A percentile compares a stretch with the other conserved stretches of the same genome.
phyloP scores from a whole-genome alignment of 345 rosid species.

The Lenwebbia sp. region DNA sequence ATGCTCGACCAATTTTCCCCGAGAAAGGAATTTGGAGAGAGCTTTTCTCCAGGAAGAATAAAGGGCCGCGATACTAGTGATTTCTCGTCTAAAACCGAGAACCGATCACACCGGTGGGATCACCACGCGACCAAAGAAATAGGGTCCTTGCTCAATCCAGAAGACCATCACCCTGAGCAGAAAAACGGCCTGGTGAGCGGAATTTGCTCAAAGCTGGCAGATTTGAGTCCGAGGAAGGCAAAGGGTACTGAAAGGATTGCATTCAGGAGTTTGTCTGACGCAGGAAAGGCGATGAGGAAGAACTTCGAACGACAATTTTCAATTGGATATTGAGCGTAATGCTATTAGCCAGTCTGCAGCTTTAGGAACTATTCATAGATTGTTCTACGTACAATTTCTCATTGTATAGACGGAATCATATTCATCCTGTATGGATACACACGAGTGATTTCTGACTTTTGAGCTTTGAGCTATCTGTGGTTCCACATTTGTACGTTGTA shows the following conservation, averaged over 20 bases:
- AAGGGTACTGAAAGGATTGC: background rate
- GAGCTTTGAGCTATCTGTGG: background rate
- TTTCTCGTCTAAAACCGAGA: background rate
- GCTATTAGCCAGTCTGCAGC: background rate
- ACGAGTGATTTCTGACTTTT: background rate
- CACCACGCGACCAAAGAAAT: background rate
- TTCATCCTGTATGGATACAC: background rate
- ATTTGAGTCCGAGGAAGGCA: conserved; percentile 3
- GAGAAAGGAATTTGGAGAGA: background rate
- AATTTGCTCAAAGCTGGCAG: conserved; percentile 18
- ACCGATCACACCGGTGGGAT: background rate
- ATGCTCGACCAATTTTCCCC: background rate
- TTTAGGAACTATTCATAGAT: background rate
- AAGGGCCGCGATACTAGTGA: background rate
- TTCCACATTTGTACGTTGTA: background rate
- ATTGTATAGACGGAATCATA: background rate
- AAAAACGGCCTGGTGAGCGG: conserved; percentile 8
- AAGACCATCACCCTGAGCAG: background rate
- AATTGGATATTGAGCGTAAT: conserved; percentile 3
- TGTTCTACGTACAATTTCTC: background rate
- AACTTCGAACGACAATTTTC: conserved; percentile 21
- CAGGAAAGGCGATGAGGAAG: conserved; percentile 2
- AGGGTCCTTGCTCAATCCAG: background rate
- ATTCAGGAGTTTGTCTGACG: conserved; percentile 16
- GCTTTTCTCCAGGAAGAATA: background rate